Evolutionary conservation across 2,329 filamentous ascomycete genomes (phyloP), one percentile per base, ranked within the genome.

Genomic region (Zymoseptoria ardabiliae): DNA sequence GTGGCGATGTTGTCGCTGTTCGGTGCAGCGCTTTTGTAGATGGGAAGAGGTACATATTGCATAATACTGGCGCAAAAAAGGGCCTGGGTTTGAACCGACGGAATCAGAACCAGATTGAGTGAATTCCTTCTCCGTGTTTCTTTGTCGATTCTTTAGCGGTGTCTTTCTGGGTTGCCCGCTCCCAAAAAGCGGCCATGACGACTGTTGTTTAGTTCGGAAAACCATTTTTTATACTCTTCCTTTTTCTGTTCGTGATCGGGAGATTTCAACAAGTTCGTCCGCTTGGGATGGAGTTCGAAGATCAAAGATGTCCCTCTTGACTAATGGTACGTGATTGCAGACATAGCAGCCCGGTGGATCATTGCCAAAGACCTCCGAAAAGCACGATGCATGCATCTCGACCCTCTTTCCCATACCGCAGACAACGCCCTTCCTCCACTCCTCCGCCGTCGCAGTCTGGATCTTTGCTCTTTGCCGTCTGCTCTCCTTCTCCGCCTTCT

Each of bases 1-100:
- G 79, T 85, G 9, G 66, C 80, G 48, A 61, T 80, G 57, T 83
- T 80, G 51, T 78, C 79, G 17, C 59, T 85, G 13, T 76, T 85
- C 60, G 82, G 83, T 45, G 81, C 81, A 58, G 65, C 74, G 58
- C 70, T 81, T 13, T 58, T 70, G 59, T 68, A 66, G 58, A 59
- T 45, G 35, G 35, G 13, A 17, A 13, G 35, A 45, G 35, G 13
- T 17, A 45, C 35, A 45, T 45, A 45, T 13, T 45, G 35, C 35
- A 45, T 45, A 45, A 45, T 45, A 8, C 35, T 45, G 35, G 35
- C 35, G 35, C 11, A 45, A 45, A 45, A 45, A 17, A n/a, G 35
- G 13, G 35, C 17, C 13, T n/a, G 35, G 35, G 13, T 13, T 17
- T 17, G 35, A 45, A 45, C 35, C 35, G 35, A 28, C 25, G 35